These are phyloP conservation scores for Mortierella sp. DNA, from an alignment of 371 early-diverging fungal genomes.

Conservation along the genomic window DNA sequence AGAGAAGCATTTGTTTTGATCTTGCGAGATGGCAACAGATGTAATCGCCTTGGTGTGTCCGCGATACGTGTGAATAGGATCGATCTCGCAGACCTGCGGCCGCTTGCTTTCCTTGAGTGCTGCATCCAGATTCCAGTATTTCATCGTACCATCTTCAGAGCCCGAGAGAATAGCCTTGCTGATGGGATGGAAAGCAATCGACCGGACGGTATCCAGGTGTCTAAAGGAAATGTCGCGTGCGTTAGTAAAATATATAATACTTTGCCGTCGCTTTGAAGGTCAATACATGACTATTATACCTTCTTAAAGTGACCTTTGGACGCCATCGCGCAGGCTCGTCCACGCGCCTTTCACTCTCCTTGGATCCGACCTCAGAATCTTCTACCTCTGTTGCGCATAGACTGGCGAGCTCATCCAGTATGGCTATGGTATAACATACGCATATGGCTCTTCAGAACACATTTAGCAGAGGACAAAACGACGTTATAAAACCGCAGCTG, in stretches of 20 bases:
- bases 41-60: slow-evolving; percentile 84
- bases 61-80: slow-evolving; percentile 81
- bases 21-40: slow-evolving; percentile 70
- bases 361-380: slow-evolving; percentile 16
- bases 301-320: slow-evolving; percentile 67
- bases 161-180: slow-evolving; percentile 76
- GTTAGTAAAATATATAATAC: too few species aligned
- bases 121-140: slow-evolving; percentile 76
- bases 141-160: slow-evolving; percentile 88
- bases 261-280: too few species aligned
- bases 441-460: too few species aligned
- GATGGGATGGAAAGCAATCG: slow-evolving; percentile 75
- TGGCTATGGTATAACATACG: too few species aligned
- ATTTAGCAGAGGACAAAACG: too few species aligned
- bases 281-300: slow-evolving; percentile 56
- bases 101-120: slow-evolving; percentile 29
- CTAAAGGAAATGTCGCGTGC: too few species aligned
- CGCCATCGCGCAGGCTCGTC: slow-evolving; percentile 62
- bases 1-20: slow-evolving; percentile 73
- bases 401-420: slow-evolving; percentile 57
- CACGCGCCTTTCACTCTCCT: background rate
- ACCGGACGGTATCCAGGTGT: slow-evolving; percentile 85
- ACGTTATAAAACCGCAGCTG: slow-evolving; percentile 13
- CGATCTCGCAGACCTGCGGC: slow-evolving; percentile 61
- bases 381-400: slow-evolving; percentile 44